Conservation (phyloP, 768 basidiomycete genomes). For the Cystobasidium onofrii region DNA sequence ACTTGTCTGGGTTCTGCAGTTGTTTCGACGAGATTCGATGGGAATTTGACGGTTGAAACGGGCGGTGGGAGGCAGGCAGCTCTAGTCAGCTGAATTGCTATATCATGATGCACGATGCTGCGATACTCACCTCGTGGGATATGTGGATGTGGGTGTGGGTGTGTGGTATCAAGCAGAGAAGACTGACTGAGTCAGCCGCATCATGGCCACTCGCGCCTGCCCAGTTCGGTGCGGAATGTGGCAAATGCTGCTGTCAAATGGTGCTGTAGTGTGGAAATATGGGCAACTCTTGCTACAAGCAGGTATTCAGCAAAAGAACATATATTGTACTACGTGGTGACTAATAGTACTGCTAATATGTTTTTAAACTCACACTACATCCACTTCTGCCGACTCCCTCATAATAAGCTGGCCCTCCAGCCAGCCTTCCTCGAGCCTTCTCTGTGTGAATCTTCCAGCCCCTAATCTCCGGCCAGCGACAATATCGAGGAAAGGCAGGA, state of each 20-base stretch:
- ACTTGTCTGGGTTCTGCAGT: constrained; percentile 13
- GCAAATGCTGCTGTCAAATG: neutral
- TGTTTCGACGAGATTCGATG: neutral
- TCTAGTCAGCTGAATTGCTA: too few relatives aligned
- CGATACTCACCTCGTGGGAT: neutral
- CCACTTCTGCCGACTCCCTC: neutral
- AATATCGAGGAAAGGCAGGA: too few relatives aligned
- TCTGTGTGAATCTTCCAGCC: neutral
- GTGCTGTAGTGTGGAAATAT: neutral
- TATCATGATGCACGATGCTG: neutral
- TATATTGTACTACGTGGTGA: too few relatives aligned
- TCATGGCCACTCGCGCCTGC: neutral
- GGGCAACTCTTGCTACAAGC: neutral
- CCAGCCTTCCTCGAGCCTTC: neutral
- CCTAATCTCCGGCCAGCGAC: neutral
- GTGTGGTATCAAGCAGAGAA: neutral
- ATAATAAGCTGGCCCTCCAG: too few relatives aligned
- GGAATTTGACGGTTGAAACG: neutral
- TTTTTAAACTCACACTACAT: neutral
- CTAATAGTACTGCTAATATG: too few relatives aligned
- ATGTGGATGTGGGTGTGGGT: neutral
- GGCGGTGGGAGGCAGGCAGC: neutral
- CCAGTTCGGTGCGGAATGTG: neutral
- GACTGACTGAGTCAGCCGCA: neutral
- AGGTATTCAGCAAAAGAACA: too few relatives aligned